Base-by-base conservation (phyloP, 2,329 filamentous ascomycete species). In the Exserohilum turcica region DNA sequence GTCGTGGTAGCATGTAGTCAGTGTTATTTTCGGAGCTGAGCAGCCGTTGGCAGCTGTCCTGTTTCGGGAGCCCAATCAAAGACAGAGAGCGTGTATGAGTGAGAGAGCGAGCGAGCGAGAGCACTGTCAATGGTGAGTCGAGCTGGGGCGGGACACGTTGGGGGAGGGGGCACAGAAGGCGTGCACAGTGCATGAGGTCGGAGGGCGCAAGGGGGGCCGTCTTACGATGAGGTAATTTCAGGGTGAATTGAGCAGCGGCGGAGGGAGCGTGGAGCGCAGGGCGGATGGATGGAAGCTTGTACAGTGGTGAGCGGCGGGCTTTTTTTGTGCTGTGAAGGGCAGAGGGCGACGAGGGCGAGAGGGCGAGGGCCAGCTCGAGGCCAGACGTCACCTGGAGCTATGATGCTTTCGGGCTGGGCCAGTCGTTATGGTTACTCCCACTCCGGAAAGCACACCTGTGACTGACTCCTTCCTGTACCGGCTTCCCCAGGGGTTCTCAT, bases 351-450 rank as follows among this genome's bases (percentile, higher is more conserved):
- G n/a, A n/a, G n/a, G 32, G 32, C 13, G 32, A 16, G 21, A 35
- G 42, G 10, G 43, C 49, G 40, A 40, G 44, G 32, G 43, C 45
- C 32, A 48, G 31, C 12, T 43, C 44, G 50, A 46, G 47, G 47
- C 52, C 42, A 54, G 48, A 59, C 58, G 59, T 61, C 59, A 61
- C 56, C 21, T 44, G 37, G 48, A 56, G 53, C 56, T 59, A 59
- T 54, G 40, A 54, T 46, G 39, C 40, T 56, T 24, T 61, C 43
- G 24, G 55, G 52, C 39, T 54, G 52, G 48, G 33, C 42, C 52
- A 49, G 50, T 52, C 57, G 52, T 52, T 58, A 47, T 58, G 58
- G 58, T 59, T 53, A 45, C 58, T 56, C 46, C 28, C n/a, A n/a
- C n/a, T n/a, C n/a, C 4, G 58, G 58, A 55, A 31, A 52, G 49